phyloP scores from a whole-genome alignment of 768 basidiomycete species.

The Cyclocybe aegerita region DNA sequence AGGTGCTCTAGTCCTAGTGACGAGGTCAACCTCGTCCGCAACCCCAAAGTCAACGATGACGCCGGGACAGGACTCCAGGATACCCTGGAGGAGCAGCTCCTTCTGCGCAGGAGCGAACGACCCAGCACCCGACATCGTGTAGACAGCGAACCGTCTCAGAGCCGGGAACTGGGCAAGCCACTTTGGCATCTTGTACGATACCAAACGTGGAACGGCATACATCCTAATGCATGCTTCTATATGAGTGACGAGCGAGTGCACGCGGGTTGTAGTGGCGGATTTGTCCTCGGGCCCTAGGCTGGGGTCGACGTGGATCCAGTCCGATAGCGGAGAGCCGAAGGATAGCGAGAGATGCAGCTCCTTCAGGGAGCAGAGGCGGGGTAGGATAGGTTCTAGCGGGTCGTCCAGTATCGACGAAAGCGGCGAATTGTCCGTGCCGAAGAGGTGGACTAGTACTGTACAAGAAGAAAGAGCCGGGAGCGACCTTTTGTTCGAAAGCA shows the following conservation, averaged over 20 bases:
- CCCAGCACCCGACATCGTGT: constrained; percentile 12
- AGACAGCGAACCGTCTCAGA: constrained; percentile 13
- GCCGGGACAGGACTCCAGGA: not conserved
- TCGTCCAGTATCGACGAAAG: not conserved
- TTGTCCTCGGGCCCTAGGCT: not conserved
- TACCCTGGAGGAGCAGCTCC: not conserved
- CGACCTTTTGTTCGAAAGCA: not conserved
- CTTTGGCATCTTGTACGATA: constrained; percentile 16
- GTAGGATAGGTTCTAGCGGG: not conserved
- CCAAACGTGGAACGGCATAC: constrained; percentile 17
- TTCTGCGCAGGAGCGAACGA: constrained; percentile 4
- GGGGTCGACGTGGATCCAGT: constrained; percentile 3
- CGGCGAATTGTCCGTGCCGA: not conserved
- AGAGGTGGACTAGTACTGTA: not conserved
- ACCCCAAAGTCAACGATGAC: constrained; percentile 1
- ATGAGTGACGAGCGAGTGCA: constrained; percentile 11
- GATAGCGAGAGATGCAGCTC: constrained; percentile 7
- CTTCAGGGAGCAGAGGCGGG: constrained; percentile 3
- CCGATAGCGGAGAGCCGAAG: constrained; percentile 4
- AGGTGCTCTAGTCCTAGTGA: too few relatives aligned
- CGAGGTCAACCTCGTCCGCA: not conserved
- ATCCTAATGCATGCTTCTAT: constrained; percentile 20
- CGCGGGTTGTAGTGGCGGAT: not conserved
- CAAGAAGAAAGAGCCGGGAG: constrained; percentile 2
- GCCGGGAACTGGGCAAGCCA: constrained; percentile 19